phyloP scores from a whole-genome alignment of 2,329 filamentous ascomycete genomes.

The Calonectria montana region DNA sequence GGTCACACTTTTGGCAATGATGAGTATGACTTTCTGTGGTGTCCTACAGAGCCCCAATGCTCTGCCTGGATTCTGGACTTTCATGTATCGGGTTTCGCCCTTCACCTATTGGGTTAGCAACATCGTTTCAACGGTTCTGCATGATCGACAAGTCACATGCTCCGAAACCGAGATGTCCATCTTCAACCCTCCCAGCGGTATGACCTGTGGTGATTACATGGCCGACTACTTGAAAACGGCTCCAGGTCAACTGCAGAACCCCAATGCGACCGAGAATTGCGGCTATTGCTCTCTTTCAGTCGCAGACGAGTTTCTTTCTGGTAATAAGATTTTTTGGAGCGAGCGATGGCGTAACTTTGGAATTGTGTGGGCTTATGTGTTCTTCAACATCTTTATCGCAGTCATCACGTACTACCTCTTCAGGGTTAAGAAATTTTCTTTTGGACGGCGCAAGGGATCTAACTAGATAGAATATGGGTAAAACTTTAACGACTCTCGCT shows the following conservation, averaged over 20 bases:
- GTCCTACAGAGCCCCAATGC: conserved; percentile 66
- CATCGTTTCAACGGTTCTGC: conserved; percentile 71
- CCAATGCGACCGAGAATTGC: conserved; percentile 64
- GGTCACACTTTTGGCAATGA: conserved; percentile 53
- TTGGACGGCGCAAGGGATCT: conserved; percentile 2
- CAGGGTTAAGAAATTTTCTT: conserved; percentile 28
- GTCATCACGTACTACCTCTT: conserved; percentile 65
- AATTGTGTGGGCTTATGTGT: conserved; percentile 70
- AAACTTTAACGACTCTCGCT: background rate
- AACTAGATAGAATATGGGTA: background rate
- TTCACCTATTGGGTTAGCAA: conserved; percentile 62
- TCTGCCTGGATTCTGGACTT: conserved; percentile 24
- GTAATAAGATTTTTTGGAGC: conserved; percentile 54
- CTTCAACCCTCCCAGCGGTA: conserved; percentile 66
- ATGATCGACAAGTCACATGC: conserved; percentile 62
- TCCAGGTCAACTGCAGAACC: conserved; percentile 68
- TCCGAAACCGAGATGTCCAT: conserved; percentile 65
- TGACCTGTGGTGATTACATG: conserved; percentile 14
- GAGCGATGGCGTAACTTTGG: conserved; percentile 75
- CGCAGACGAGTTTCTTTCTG: conserved; percentile 66
- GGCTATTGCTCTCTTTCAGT: conserved; percentile 70
- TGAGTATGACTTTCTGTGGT: conserved; percentile 65
- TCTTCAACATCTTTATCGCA: conserved; percentile 68
- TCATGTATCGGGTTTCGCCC: conserved; percentile 26
- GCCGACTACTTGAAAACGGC: conserved; percentile 1